Base-by-base conservation (phyloP, 495 filamentous ascomycete genomes). In the Podospora tetraspora region DNA sequence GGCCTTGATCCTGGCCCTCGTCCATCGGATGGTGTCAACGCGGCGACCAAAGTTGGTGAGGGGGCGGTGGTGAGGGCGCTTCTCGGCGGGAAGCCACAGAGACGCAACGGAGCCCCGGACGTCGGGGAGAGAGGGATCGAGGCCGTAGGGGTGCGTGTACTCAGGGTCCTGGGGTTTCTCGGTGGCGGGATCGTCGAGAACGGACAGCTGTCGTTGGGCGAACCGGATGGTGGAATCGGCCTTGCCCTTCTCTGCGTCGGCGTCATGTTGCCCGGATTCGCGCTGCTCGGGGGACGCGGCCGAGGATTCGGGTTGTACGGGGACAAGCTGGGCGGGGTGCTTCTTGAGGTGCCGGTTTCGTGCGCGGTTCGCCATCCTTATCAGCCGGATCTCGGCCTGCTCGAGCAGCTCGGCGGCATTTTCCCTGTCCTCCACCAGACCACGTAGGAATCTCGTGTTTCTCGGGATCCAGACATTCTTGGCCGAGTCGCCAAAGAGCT, bases 1-100 rank as follows among this genome's bases (percentile, higher is more conserved):
- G 63, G 87, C 87, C 70, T 90, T 87, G 37, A 97, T 87, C 72
- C 92, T 86, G 0, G 85, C 83, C 66, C 93, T 87, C 62, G 87
- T 89, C 90, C 92, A 96, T 70, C 93, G 86, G 79, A 94, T 94
- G 0, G 90, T 92, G 78, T 96, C 92, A 21, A 94, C 90, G 27
- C 69, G 76, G 52, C 85, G 82, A 63, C 84, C 87, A 81, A 87
- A 79, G 68, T 83, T 77, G 73, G 85, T 29, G 71, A 82, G 52
- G 76, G 81, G 62, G 69, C 83, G 71, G 78, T 86, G 71, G 77
- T 79, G 72, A 74, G 86, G 74, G 3, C 76, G 66, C 37, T 91
- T 81, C 71, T 90, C 88, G 19, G 85, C 83, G n/a, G 89, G 84
- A 64, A 97, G 80, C 86, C 88, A 96, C 58, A 88, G 87, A 21